These are phyloP conservation scores for Leptographium radiaticola DNA, from an alignment of 2,329 filamentous ascomycete species.

Conservation along the genomic window DNA sequence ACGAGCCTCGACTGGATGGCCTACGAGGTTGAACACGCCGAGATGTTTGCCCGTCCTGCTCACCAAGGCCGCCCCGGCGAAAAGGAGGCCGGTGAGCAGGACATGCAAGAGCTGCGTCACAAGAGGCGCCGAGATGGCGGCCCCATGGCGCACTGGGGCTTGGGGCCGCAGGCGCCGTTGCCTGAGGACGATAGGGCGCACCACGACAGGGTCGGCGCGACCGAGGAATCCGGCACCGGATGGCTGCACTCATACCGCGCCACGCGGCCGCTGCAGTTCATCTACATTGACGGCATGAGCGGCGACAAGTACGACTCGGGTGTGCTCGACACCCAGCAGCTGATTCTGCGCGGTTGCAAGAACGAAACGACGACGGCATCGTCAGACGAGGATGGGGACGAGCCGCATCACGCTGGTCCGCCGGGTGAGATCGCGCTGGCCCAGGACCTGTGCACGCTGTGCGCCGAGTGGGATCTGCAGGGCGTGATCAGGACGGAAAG, in stretches of 20 bases:
- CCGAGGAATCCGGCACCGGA: conserved; percentile 22
- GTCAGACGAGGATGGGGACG: too few relatives aligned
- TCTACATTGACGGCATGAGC: conserved; percentile 48
- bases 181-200: neutral
- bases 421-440: neutral
- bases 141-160: too few relatives aligned
- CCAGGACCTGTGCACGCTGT: conserved; percentile 1
- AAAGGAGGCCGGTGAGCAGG: too few relatives aligned
- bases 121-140: too few relatives aligned
- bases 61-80: neutral
- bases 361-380: neutral
- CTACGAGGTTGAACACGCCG: conserved; percentile 63
- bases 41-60: conserved; percentile 40
- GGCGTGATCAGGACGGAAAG: conserved; percentile 5
- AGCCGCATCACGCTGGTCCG: neutral
- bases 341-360: conserved; percentile 20
- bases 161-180: neutral
- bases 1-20: conserved; percentile 53
- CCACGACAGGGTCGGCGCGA: neutral
- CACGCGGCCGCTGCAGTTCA: conserved; percentile 40
- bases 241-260: conserved; percentile 56
- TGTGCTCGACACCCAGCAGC: conserved; percentile 55
- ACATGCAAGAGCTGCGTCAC: too few relatives aligned
- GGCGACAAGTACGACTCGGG: conserved; percentile 37
- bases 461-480: neutral